Evolutionary conservation across 148 eudicot species (phyloP).

Genomic region (Persicaria tinctoria): DNA sequence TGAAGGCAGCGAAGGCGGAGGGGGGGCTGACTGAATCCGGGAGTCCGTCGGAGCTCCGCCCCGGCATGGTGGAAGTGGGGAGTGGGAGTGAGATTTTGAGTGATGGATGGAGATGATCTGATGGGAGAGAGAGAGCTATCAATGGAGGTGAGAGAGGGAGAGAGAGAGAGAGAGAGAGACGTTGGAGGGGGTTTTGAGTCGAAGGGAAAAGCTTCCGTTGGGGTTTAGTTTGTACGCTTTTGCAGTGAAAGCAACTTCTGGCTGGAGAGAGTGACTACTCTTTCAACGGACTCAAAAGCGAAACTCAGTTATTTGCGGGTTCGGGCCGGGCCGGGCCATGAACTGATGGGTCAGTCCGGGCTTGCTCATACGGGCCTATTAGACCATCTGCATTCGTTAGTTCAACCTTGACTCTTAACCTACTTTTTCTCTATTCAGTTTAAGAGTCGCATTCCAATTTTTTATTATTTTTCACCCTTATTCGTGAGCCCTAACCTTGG

Average conservation of each 20-base stretch:
- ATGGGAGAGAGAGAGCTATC: conserved; percentile 13
- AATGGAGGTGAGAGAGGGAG: background rate
- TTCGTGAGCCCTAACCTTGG: no score
- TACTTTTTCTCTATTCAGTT: no score
- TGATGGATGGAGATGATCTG: background rate
- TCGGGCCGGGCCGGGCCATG: no score
- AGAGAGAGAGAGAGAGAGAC: conserved; percentile 5
- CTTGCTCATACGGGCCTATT: no score
- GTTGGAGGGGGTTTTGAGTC: conserved; percentile 11
- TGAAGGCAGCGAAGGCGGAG: conserved; percentile 10
- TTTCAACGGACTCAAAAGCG: conserved; percentile 7
- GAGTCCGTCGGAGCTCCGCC: conserved; percentile 8
- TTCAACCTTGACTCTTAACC: no score
- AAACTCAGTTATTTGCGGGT: no score
- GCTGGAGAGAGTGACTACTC: background rate
- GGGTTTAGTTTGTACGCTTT: conserved; percentile 4
- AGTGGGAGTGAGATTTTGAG: background rate
- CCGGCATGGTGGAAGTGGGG: background rate
- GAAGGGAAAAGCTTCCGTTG: conserved; percentile 28
- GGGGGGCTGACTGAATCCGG: background rate
- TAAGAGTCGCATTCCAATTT: no score
- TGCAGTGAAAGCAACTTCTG: conserved; percentile 13
- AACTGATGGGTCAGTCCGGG: no score
- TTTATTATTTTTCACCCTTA: no score
- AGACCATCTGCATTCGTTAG: no score